A percentile compares a stretch with the other conserved stretches of the same genome.
Evolutionary conservation across 345 rosid genomes (phyloP).

Genomic region (Leavenworthia alabamica): DNA sequence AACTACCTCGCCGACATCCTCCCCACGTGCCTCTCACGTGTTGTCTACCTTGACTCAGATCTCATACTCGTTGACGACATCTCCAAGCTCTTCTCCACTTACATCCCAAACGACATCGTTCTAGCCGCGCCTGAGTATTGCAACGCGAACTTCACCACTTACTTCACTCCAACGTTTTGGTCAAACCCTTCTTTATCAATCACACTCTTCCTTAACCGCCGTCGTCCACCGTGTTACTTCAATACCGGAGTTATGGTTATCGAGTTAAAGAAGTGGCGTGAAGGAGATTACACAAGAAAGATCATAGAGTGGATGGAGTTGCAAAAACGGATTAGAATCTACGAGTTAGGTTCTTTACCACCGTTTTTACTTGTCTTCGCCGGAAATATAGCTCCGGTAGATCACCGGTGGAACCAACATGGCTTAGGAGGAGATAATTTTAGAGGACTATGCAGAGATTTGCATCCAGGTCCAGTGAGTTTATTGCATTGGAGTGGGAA

Average conservation of each 20-base stretch:
- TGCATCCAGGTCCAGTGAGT: constrained; percentile 67
- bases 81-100: constrained; percentile 53
- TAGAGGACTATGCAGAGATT: constrained; percentile 42
- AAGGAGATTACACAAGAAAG: constrained; percentile 58
- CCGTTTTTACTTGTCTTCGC: constrained; percentile 79
- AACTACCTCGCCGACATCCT: constrained; percentile 65
- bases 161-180: constrained; percentile 79
- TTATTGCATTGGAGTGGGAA: constrained; percentile 69
- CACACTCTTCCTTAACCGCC: constrained; percentile 51
- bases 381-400: constrained; percentile 65
- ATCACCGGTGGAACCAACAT: constrained; percentile 85
- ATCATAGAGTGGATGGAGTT: constrained; percentile 92
- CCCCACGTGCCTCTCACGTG: constrained; percentile 50
- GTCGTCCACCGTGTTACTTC: constrained; percentile 60
- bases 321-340: constrained; percentile 68
- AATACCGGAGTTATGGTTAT: constrained; percentile 92
- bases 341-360: no score
- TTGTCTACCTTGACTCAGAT: constrained; percentile 79
- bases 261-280: constrained; percentile 56
- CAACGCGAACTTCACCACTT: constrained; percentile 73
- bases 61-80: constrained; percentile 73
- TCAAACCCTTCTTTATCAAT: constrained; percentile 65
- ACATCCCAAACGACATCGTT: constrained; percentile 39
- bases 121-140: constrained; percentile 79
- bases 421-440: constrained; percentile 67